Conservation (phyloP, 1,284 basidiomycete genomes). For the Cutaneotrichosporon sp. region DNA sequence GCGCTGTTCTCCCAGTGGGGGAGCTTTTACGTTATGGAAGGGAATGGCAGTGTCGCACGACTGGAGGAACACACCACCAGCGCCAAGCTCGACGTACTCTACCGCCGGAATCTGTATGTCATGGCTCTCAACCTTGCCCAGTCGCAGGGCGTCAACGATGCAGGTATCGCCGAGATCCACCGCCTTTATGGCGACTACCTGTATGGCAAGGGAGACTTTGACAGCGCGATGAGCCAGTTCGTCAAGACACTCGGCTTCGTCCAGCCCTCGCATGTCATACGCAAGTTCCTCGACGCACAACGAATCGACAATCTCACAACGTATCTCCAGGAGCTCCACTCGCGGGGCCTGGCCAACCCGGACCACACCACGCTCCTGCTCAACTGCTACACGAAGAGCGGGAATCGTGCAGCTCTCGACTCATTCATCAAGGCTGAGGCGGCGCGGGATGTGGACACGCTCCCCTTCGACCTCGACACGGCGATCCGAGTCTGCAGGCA, state of each 20-base stretch:
- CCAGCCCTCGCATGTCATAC: constrained; percentile 92
- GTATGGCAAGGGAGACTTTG: constrained; percentile 86
- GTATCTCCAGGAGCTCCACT: constrained; percentile 92
- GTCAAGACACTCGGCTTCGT: constrained; percentile 82
- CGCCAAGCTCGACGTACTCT: constrained; percentile 74
- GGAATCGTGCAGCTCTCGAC: constrained; percentile 81
- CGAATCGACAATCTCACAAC: constrained; percentile 90
- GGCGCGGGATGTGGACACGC: constrained; percentile 55
- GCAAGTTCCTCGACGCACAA: constrained; percentile 97
- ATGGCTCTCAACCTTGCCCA: constrained; percentile 67
- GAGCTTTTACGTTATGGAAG: constrained; percentile 67
- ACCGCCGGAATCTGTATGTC: constrained; percentile 66
- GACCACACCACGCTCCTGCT: constrained; percentile 94
- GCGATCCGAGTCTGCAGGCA: constrained; percentile 95
- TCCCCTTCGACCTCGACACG: constrained; percentile 94
- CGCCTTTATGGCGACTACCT: constrained; percentile 86
- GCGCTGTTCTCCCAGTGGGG: constrained; percentile 76
- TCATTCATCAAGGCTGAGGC: constrained; percentile 86
- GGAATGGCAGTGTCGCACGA: constrained; percentile 67
- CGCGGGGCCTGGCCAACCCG: constrained; percentile 81
- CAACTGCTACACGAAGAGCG: constrained; percentile 95
- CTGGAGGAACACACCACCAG: constrained; percentile 73
- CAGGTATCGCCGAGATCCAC: constrained; percentile 77
- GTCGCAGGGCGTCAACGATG: constrained; percentile 65
- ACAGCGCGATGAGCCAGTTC: constrained; percentile 88